Evolutionary conservation across 805 yeast genomes (phyloP).

Genomic region (Candida anglica): DNA sequence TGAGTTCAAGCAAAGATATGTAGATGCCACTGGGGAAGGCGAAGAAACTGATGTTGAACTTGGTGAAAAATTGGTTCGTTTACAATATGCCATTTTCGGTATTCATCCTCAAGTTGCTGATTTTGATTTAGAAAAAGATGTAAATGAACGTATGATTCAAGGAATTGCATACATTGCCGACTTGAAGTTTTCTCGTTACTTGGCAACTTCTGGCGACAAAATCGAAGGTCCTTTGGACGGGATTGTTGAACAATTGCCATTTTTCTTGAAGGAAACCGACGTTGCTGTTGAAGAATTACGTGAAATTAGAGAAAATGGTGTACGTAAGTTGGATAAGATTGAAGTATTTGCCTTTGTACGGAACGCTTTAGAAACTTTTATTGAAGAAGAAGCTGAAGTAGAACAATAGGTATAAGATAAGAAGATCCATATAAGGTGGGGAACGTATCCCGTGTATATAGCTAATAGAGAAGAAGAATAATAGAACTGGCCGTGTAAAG

Average conservation of each 20-base stretch:
- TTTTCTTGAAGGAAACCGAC: constrained; percentile 26
- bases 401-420: not conserved
- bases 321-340: constrained; percentile 29
- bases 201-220: constrained; percentile 13
- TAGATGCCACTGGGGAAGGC: constrained; percentile 45
- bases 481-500: too few relatives aligned
- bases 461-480: too few relatives aligned
- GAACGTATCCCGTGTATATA: too few relatives aligned
- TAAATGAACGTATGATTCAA: constrained; percentile 43
- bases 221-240: constrained; percentile 33
- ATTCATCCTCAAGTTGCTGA: constrained; percentile 63
- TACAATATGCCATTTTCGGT: constrained; percentile 83
- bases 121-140: constrained; percentile 53
- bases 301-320: constrained; percentile 44
- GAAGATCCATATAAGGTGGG: too few relatives aligned
- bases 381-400: constrained; percentile 7
- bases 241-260: constrained; percentile 38
- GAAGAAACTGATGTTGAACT: constrained; percentile 49
- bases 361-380: constrained; percentile 21
- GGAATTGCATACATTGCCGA: constrained; percentile 71
- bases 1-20: constrained; percentile 56
- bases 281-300: constrained; percentile 45
- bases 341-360: constrained; percentile 36
- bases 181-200: constrained; percentile 50
- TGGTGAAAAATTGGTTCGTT: constrained; percentile 68